Evolutionary conservation across 2,329 filamentous ascomycete species (phyloP).

Genomic region (Fusarium nodosum): DNA sequence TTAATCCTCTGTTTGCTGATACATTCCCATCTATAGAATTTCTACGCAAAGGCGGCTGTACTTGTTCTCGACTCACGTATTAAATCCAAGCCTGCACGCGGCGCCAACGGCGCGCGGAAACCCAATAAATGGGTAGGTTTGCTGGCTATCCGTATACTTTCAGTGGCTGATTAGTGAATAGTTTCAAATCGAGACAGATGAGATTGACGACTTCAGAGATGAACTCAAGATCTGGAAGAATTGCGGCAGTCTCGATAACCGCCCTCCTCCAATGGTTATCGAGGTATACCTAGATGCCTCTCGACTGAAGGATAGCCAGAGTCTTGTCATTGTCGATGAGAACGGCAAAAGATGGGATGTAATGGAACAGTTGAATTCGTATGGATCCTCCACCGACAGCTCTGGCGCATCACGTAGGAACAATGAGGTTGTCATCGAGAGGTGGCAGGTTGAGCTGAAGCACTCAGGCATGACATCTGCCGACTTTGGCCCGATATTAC

Average conservation of each 20-base stretch:
- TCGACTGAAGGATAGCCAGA: constrained; percentile 84
- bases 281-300: constrained; percentile 90
- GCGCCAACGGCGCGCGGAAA: constrained; percentile 64
- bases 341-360: constrained; percentile 95
- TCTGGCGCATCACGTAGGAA: constrained; percentile 61
- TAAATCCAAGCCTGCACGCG: constrained; percentile 69
- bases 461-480: constrained; percentile 60
- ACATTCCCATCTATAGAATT: constrained; percentile 74
- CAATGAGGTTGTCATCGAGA: constrained; percentile 86
- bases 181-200: constrained; percentile 96
- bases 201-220: constrained; percentile 88
- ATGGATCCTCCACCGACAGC: constrained; percentile 66
- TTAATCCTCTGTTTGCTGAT: constrained; percentile 25
- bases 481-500: constrained; percentile 74
- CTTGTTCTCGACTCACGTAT: constrained; percentile 86
- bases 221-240: constrained; percentile 86
- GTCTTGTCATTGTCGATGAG: constrained; percentile 88
- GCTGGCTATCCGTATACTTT: neutral
- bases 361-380: constrained; percentile 80
- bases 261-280: constrained; percentile 86
- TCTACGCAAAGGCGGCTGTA: constrained; percentile 88
- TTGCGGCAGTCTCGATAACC: constrained; percentile 81
- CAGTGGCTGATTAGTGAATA: constrained; percentile 56
- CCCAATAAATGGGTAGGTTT: constrained; percentile 87
- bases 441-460: constrained; percentile 89